Conservation (phyloP, 192 early-diverging fungal species). For the Obelidium mucronatum region DNA sequence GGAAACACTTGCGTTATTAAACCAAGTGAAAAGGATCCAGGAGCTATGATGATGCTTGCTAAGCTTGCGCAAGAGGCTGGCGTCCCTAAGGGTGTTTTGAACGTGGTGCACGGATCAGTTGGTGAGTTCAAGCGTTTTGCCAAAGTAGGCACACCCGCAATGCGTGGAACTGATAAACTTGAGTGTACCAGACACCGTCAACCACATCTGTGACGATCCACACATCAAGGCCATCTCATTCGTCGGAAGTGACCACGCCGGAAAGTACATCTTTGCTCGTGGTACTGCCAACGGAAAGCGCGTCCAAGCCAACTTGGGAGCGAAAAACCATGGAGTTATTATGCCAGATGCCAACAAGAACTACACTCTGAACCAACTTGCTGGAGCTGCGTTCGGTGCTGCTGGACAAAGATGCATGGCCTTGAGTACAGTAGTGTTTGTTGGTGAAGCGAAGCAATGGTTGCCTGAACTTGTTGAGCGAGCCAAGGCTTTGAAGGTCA, state of each 20-base stretch:
- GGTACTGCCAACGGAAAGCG: constrained; percentile 91
- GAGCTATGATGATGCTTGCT: constrained; percentile 89
- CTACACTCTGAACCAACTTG: constrained; percentile 88
- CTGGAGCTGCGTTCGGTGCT: constrained; percentile 96
- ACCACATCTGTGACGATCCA: constrained; percentile 88
- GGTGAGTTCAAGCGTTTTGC: no score
- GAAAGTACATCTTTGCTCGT: constrained; percentile 88
- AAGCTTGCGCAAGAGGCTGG: constrained; percentile 88
- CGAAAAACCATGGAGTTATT: constrained; percentile 97
- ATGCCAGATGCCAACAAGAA: constrained; percentile 95
- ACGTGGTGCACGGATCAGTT: constrained; percentile 83
- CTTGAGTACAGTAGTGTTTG: constrained; percentile 89
- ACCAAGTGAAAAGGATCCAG: constrained; percentile 94
- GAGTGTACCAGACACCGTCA: constrained; percentile 85
- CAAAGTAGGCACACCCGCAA: no score
- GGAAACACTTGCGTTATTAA: constrained; percentile 94
- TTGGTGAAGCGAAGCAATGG: constrained; percentile 85
- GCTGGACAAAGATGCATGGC: constrained; percentile 99
- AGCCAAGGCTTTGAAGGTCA: constrained; percentile 81
- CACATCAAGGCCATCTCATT: constrained; percentile 92
- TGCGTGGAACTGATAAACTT: no score
- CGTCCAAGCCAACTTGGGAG: constrained; percentile 95
- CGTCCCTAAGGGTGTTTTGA: constrained; percentile 89
- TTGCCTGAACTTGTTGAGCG: constrained; percentile 89
- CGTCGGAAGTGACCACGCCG: constrained; percentile 90